Percentiles rank a stretch among this genome's conserved stretches.
These are phyloP conservation scores for Phoenix dactylifera DNA, from an alignment of 176 grass and related monocot species.

Conservation along the genomic window DNA sequence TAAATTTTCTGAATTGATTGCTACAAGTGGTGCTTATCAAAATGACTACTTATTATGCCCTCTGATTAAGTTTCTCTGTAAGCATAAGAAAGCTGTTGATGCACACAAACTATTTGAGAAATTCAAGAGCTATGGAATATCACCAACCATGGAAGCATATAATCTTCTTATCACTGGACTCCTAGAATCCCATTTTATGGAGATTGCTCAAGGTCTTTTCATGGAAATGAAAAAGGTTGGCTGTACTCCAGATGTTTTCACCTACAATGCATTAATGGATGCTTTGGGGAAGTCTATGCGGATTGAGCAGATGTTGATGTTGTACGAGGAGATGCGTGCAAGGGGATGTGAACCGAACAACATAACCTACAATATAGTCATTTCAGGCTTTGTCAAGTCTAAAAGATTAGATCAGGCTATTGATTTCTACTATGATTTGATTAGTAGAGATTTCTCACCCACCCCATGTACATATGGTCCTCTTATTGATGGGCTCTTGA, in stretches of 20 bases:
- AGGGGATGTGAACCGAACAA: constrained; percentile 55
- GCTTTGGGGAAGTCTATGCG: constrained; percentile 68
- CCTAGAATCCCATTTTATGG: constrained; percentile 46
- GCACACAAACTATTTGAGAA: constrained; percentile 55
- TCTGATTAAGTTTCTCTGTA: constrained; percentile 78
- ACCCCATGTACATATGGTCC: constrained; percentile 89
- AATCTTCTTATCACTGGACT: constrained; percentile 74
- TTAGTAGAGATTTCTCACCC: constrained; percentile 50
- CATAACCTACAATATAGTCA: constrained; percentile 86
- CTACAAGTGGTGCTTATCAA: constrained; percentile 34
- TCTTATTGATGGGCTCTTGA: constrained; percentile 75
- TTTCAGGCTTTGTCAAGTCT: constrained; percentile 81
- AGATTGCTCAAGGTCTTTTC: constrained; percentile 49
- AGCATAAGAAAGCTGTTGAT: constrained; percentile 47
- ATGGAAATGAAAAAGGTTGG: constrained; percentile 61
- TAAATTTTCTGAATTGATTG: constrained; percentile 51
- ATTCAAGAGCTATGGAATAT: constrained; percentile 52
- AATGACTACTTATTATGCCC: constrained; percentile 74
- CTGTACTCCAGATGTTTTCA: constrained; percentile 62
- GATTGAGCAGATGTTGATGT: constrained; percentile 68
- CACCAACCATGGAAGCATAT: constrained; percentile 47
- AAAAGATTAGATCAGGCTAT: constrained; percentile 60
- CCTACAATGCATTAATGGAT: constrained; percentile 78
- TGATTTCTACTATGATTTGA: constrained; percentile 58
- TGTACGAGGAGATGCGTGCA: constrained; percentile 60